Evolutionary conservation across 768 basidiomycete species (phyloP), one percentile per base, ranked within the genome.

Genomic region (Tylopilus intermedius): DNA sequence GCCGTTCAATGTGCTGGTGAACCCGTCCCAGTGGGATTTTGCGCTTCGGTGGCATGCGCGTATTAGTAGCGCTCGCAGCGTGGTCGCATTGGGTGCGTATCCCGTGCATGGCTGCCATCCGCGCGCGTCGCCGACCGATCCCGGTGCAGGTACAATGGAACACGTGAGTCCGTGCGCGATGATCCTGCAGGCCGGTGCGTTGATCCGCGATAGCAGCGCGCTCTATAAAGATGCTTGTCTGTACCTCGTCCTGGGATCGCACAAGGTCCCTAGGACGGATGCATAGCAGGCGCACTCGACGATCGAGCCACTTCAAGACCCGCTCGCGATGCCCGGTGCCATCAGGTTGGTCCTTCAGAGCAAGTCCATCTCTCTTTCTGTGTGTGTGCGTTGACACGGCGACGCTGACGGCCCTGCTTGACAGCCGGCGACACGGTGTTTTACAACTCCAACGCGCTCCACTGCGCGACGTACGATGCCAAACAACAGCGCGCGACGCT

Each of bases 371-470:
- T 8, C 15, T 14, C 21, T n/a, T 13, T 18, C 18, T 18, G 18
- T 18, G 18, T 18, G 18, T 18, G 24, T 24, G 24, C 24, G 24
- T 24, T 24, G 24, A 24, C 24, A 5, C 24, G 24, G 24, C 24
- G 24, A 24, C 24, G 24, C 24, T 24, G 24, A 24, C 24, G 24
- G 5, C 24, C 24, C 24, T 5, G 24, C 8, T 10, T n/a, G 0
- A 54, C 38, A 53, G 86, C 82, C 0, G 86, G 88, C 0, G 83
- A 90, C 53, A 84, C 84, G 0, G 84, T 86, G 22, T 90, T 90
- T 66, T 90, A 90, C 66, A 87, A 88, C 62, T 81, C 78, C 57
- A 90, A 90, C 63, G 83, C 90, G 52, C 72, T 90, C 9, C 88
- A 90, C 59, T 86, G 85, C 50, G 87, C 82, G 5, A 74, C 76